phyloP scores from a whole-genome alignment of 208 protist genomes.

The Wallacemonas sp. region DNA sequence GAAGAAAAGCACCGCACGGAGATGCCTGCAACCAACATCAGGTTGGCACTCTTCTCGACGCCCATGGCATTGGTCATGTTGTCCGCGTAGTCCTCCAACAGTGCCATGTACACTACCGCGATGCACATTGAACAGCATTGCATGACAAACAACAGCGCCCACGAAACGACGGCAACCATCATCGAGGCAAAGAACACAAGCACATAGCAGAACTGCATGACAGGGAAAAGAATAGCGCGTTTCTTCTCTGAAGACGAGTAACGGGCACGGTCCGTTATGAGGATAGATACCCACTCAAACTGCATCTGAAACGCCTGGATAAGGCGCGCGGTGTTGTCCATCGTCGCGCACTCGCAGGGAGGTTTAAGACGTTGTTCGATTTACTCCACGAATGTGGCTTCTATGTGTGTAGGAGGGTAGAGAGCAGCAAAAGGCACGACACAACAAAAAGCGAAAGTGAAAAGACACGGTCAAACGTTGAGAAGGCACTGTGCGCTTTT shows the following conservation, averaged over 20 bases:
- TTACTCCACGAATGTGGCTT: no score
- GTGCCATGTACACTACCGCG: constrained; percentile 31
- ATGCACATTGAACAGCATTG: constrained; percentile 42
- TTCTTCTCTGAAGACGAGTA: constrained; percentile 30
- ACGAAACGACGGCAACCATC: constrained; percentile 26
- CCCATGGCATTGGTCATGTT: constrained; percentile 53
- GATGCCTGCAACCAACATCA: constrained; percentile 45
- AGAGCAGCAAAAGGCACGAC: no score
- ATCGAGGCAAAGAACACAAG: constrained; percentile 42
- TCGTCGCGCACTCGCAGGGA: no score
- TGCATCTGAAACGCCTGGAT: constrained; percentile 53
- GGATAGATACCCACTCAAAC: constrained; percentile 62
- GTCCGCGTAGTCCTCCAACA: constrained; percentile 53
- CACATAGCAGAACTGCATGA: constrained; percentile 54
- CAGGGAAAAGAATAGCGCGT: constrained; percentile 41
- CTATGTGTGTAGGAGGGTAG: no score
- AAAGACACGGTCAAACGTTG: not conserved
- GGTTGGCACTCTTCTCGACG: constrained; percentile 55
- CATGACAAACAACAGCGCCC: constrained; percentile 50
- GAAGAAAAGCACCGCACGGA: constrained; percentile 53
- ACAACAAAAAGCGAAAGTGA: not conserved
- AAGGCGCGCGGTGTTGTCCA: constrained; percentile 24
- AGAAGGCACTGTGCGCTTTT: no score
- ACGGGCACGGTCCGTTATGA: constrained; percentile 38
- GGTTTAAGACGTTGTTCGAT: no score